Conservation (phyloP, 2,329 filamentous ascomycete species). For the Dothideomycetes sp. region DNA sequence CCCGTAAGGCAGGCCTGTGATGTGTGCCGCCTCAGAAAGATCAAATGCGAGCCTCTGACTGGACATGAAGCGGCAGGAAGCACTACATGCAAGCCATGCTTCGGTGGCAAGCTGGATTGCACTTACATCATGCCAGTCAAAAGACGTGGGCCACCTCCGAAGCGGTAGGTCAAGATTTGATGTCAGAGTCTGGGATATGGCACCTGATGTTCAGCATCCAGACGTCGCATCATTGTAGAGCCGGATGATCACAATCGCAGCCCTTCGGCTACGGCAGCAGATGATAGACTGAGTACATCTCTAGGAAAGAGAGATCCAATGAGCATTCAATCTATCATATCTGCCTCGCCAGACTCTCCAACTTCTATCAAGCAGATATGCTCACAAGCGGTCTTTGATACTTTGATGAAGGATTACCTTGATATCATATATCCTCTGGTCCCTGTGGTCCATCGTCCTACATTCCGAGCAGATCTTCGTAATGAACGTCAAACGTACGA, state of each 20-base stretch:
- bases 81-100: neutral
- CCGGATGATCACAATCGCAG: too few relatives aligned
- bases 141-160: constrained; percentile 1
- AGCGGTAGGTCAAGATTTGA: neutral
- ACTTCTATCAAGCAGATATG: neutral
- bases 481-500: neutral
- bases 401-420: constrained; percentile 1
- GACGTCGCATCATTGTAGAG: neutral
- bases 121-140: neutral
- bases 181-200: neutral
- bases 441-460: constrained; percentile 2
- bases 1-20: neutral
- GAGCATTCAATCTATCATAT: neutral
- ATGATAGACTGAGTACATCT: too few relatives aligned
- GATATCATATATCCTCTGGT: constrained; percentile 1
- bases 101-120: neutral
- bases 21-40: neutral
- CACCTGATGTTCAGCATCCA: neutral
- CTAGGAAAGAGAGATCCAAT: neutral
- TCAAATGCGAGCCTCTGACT: constrained; percentile 1
- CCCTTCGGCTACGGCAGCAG: too few relatives aligned
- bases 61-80: neutral
- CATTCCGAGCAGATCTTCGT: neutral
- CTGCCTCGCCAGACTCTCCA: neutral
- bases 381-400: neutral